Conservation (phyloP, 176 grass and related monocot genomes). For the Oryza coarctata region DNA sequence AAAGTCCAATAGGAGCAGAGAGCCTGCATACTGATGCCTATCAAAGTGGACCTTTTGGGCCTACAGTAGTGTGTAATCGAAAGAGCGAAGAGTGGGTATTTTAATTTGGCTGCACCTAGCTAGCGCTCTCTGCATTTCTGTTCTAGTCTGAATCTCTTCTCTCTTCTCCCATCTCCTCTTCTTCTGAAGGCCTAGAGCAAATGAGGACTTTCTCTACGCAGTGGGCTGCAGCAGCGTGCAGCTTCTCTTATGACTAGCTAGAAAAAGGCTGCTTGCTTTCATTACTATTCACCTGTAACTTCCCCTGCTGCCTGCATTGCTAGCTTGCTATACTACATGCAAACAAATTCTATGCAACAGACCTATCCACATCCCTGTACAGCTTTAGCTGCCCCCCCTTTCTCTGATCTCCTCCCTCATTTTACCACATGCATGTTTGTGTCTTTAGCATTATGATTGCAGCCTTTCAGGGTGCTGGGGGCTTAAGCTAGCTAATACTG, state of each 20-base stretch:
- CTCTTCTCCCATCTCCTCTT: not conserved
- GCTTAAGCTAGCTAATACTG: not conserved
- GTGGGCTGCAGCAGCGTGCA: slow-evolving; percentile 18
- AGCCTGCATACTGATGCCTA: slow-evolving; percentile 28
- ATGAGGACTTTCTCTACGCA: not conserved
- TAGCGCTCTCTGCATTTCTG: not conserved
- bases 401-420: not conserved
- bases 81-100: not conserved
- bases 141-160: not conserved
- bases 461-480: slow-evolving; percentile 9
- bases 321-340: slow-evolving; percentile 4
- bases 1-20: slow-evolving; percentile 22
- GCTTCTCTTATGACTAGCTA: slow-evolving; percentile 38
- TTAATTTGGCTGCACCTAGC: not conserved
- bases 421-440: slow-evolving; percentile 38
- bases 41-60: slow-evolving; percentile 27
- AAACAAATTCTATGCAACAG: slow-evolving; percentile 35
- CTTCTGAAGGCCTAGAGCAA: slow-evolving; percentile 12
- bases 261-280: slow-evolving; percentile 36
- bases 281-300: slow-evolving; percentile 41
- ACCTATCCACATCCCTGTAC: slow-evolving; percentile 26
- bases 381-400: slow-evolving; percentile 20
- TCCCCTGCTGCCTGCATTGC: slow-evolving; percentile 23
- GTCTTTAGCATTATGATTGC: slow-evolving; percentile 35
- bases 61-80: slow-evolving; percentile 31